Evolutionary conservation across 768 basidiomycete species (phyloP), one percentile per base, ranked within the genome.

Genomic region (Strobilomyces confusus): DNA sequence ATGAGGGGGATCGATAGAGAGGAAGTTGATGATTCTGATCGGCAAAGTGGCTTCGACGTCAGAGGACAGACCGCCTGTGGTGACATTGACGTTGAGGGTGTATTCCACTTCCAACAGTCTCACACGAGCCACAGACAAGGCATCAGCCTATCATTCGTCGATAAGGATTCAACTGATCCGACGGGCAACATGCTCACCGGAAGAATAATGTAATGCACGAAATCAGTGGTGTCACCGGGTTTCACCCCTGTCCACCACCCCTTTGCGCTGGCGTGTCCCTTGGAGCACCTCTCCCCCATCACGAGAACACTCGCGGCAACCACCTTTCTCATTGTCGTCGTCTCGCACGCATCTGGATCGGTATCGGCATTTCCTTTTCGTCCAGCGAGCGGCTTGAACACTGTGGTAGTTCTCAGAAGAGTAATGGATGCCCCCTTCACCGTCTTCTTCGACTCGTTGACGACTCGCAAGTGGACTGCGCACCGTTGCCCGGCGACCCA

Each of bases 1-100:
- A n/a, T n/a, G n/a, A n/a, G n/a, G n/a, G n/a, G n/a, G n/a, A n/a
- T 95, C 91, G 57, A 97, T 75, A 13, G 92, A 94, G 26, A 93
- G 70, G 70, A 91, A 89, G 65, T 87, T 93, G 72, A 93, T 76
- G 61, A 95, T 81, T 17, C 79, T 77, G 58, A 93, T 72, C 0
- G 93, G 93, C 9, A 94, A 67, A 20, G 81, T 81, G 54, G 87
- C 86, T 50, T 80, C 77, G 29, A 92, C 73, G 50, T 89, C 84
- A 11, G 86, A 74, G 2, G 79, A 74, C 22, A 86, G 69, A 15
- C 80, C 68, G 11, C 86, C 86, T 8, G 80, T 76, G 58, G 78
- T 79, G 36, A 87, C 68, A 6, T 80, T 80, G 26, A 91, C 80
- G 46, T 80, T 81, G 55, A 95, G 73, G 3, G 74, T 74, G 63